Evolutionary conservation across 345 rosid genomes (phyloP), one percentile per base, ranked within the genome.

Genomic region (Citrus glauca): DNA sequence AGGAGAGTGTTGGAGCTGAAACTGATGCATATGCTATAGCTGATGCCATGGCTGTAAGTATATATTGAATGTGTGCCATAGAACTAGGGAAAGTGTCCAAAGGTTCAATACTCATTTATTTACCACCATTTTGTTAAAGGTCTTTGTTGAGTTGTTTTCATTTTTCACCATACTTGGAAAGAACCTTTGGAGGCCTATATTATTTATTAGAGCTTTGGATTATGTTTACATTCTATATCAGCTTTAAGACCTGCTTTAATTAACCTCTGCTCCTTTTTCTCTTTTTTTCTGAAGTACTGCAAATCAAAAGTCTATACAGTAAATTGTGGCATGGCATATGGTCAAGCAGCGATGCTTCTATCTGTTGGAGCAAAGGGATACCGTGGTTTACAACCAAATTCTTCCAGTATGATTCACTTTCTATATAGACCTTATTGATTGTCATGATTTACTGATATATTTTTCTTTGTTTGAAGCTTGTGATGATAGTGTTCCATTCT

Each of bases 321-420:
- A 83, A 95, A 93, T 64, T 86, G 90, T 73, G 94, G 96, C 78
- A 87, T 88, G 96, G 99, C 98, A 66, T 90, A 74, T 85, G 98
- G 99, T 85, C 97, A 92, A 88, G 97, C 97, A 71, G 98, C 96
- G 73, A 92, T 93, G 98, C 93, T 93, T 86, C 87, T 95, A 28
- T 85, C 98, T 33, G 86, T 88, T 48, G 99, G 98, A 83, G 81
- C 89, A 59, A 93, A 87, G 81, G 99, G 98, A 77, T 81, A 77
- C 71, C 98, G 97, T 66, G 92, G 87, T 20, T 72, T 91, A 30
- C 93, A 86, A 84, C 95, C 95, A 77, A 85, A 92, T 85, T 84
- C 94, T 80, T 87, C 88, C 25, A 89, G 99, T 93, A 88, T 79
- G 89, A 69, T 79, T 80, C 66, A 40, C 19, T 69, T 62, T 80